Base-by-base conservation (phyloP, 1,284 basidiomycete species). In the Erythrobasidium hasegawianum region DNA sequence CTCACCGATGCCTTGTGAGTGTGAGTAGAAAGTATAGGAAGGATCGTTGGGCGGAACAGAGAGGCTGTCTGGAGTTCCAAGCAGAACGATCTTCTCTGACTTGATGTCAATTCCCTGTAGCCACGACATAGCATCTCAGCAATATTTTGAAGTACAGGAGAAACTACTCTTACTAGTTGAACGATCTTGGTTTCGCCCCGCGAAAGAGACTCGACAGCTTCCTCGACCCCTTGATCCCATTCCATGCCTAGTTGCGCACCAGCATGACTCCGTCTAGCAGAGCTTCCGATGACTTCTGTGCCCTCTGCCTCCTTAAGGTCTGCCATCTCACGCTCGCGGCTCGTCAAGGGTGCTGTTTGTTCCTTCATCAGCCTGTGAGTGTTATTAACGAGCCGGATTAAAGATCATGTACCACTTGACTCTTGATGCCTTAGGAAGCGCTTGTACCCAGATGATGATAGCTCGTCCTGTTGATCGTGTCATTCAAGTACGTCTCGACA, bases 391-490 rank as follows among this genome's bases (percentile, higher is more conserved):
- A 47, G 43, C 16, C 43, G 16, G 43, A 16, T 7, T 14, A 47
- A 14, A 47, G n/a, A 14, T 5, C 5, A 24, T 8, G 43, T 24
- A 47, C 43, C 43, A 16, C n/a, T 47, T 16, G 43, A 47, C 8
- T 24, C 22, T 57, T 64, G 61, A 49, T 64, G 61, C 9, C 33
- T 38, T 26, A 64, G n/a, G 61, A 64, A 64, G 1, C 61, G 61
- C 24, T 39, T 27, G 54, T 56, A 64, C 3, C 61, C 61, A 18
- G 27, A 14, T 20, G 53, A 43, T 13, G 61, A 47, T 22, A 64
- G 61, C 43, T 64, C 61, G 54, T 64, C 61, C 61, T 64, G 53
- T 11, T n/a, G n/a, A n/a, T n/a, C n/a, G n/a, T n/a, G n/a, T n/a
- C n/a, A n/a, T n/a, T n/a, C n/a, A n/a, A n/a, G n/a, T n/a, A n/a